Conservation (phyloP, 2,329 filamentous ascomycete genomes). For the Penicillium sp. region DNA sequence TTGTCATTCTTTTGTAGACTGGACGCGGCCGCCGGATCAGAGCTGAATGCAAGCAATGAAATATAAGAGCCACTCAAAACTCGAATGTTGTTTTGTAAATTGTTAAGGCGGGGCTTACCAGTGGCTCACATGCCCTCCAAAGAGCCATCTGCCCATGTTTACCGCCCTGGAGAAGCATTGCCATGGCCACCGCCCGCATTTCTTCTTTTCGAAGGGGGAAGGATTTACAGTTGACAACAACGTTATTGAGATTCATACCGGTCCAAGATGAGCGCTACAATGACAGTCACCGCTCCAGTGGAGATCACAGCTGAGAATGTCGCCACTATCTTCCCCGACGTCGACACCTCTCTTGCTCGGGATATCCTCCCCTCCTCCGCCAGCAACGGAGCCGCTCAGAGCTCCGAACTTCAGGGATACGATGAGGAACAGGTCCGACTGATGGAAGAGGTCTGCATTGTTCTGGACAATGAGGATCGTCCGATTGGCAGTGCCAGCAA, state of each 20-base stretch:
- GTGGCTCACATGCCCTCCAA: neutral
- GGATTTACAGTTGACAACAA: neutral
- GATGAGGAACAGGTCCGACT: constrained; percentile 96
- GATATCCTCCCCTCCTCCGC: constrained; percentile 49
- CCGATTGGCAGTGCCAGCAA: constrained; percentile 97
- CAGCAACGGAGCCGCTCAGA: constrained; percentile 50
- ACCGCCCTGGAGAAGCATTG: constrained; percentile 14
- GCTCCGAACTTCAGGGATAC: constrained; percentile 79
- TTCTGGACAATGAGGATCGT: constrained; percentile 85
- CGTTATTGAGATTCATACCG: neutral
- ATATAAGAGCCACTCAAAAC: neutral
- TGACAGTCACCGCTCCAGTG: constrained; percentile 53
- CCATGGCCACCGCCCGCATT: constrained; percentile 10
- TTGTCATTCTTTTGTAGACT: too few species aligned
- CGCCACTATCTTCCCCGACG: constrained; percentile 83
- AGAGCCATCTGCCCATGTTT: constrained; percentile 13
- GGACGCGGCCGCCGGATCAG: neutral
- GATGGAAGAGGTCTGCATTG: constrained; percentile 99
- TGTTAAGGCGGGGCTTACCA: neutral
- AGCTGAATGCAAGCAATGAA: neutral
- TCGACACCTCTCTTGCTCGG: constrained; percentile 62
- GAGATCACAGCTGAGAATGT: constrained; percentile 84
- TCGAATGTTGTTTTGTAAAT: neutral
- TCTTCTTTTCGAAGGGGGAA: constrained; percentile 5
- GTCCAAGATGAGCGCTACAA: constrained; percentile 48